Base-by-base conservation (phyloP, 2,329 filamentous ascomycete genomes). In the Penicillium olsonii region DNA sequence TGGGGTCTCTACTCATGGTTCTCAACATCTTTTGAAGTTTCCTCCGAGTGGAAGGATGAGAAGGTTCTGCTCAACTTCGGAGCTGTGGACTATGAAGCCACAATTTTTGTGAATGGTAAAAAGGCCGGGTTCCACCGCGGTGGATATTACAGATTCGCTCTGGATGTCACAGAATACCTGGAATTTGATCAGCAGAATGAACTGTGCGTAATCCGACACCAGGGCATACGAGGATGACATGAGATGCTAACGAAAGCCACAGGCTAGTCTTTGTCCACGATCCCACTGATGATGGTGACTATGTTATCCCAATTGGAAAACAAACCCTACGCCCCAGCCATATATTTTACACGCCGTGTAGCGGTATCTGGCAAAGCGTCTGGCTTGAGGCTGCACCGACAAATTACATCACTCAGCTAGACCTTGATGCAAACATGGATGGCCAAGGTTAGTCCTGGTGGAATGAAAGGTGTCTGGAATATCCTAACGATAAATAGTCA, bases 281-380 rank as follows among this genome's bases (percentile, higher is more conserved):
- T 52, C 86, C 86, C 0, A 88, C 86, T 0, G 85, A 88, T 58
- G 62, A 66, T 24, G 73, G 74, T 2, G 67, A 69, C 5, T 73
- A 76, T 49, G 76, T 84, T 11, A 84, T 86, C 35, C 85, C 85
- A 0, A 77, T 87, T 37, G 86, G 86, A 54, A 87, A 88, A 64
- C 85, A 87, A 64, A 80, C 78, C 0, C 62, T 78, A 1, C 70
- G 68, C 0, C 82, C 80, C 2, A 57, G 54, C 15, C 66, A 68
- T 57, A 89, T 89, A 52, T 89, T 87, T 66, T 89, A 89, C 64
- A 83, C 83, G 0, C 83, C 87, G 0, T 89, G 85, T 63, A 85
- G 83, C 27, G 87, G 87, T 5, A 88, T 90, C 55, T 90, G 87
- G 87, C 86, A 88, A 63, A 79, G 78, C 15, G 86, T 89, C 0